Base-by-base conservation (phyloP, 495 filamentous ascomycete genomes). In the Hypoxylon lenormandii region DNA sequence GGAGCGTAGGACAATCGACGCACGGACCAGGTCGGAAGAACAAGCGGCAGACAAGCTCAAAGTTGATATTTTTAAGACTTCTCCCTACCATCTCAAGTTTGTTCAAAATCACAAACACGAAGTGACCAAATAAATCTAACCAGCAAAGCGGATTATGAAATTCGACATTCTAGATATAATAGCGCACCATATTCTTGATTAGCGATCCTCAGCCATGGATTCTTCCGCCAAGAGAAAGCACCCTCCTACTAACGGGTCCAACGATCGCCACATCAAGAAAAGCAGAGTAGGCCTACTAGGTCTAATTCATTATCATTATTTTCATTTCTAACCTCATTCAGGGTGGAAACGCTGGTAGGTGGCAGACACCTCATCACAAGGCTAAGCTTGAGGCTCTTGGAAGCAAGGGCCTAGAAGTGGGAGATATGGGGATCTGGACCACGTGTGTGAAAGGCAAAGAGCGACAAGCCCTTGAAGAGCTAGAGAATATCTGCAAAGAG, bases 361-460 rank as follows among this genome's bases (percentile, higher is more conserved):
- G 84, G 84, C 80, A 82, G 72, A 87, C 85, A 8, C 77, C 85
- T 11, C 79, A 83, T 55, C 84, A 86, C 26, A 76, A 80, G 72
- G 74, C 77, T 40, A 86, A 83, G 69, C 55, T 70, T 23, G 68
- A 69, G 7, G 42, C 70, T 19, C n/a, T 76, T 7, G 70, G 69
- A 43, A 68, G 76, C 42, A 75, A 75, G 45, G 53, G 69, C 23
- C 86, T 93, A 60, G 88, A 92, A 66, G 81, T 87, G 21, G 95
- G 95, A 13, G 92, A 95, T 76, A 81, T 84, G 45, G 95, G 95
- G 10, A 90, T 98, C 26, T 97, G 94, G 85, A 87, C 90, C 22
- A 97, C 96, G 1, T 97, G 93, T 74, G 89, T 93, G 30, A 88
- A 89, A 77, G 87, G 87, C 52, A 90, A 85, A 77, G 94, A 98